Base-by-base conservation (phyloP, 2,329 filamentous ascomycete genomes). In the Aureobasidium uvarum region DNA sequence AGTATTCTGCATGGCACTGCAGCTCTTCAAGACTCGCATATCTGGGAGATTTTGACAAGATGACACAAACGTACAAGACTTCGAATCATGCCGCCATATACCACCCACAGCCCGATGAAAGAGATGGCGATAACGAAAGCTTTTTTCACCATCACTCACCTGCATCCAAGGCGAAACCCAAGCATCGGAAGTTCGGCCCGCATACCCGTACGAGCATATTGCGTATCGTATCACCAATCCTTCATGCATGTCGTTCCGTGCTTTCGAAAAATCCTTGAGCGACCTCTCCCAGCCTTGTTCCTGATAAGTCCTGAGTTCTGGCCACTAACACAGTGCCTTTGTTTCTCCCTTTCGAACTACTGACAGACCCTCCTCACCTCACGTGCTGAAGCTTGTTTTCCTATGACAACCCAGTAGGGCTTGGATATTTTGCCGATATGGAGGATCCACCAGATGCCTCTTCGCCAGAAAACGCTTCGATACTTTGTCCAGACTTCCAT, bases 401-500 rank as follows among this genome's bases (percentile, higher is more conserved):
- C 33, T 25, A 2, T 5, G 1, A 11, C 20, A 14, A 25, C 10
- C 20, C 4, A 25, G 43, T 46, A 46, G 23, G 43, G 33, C 10
- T 13, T 13, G 33, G 10, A 36, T 36, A 36, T 36, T 36, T 5
- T 4, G 1, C 4, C 38, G 14, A 13, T 36, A 62, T 62, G 58
- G n/a, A 64, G 45, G 6, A 58, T n/a, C 62, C 62, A 28, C 52
- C 62, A 20, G 28, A n/a, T 6, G 62, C 54, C 16, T 65, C 62
- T 6, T 65, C 62, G 23, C 41, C 62, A 5, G 52, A 66, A 14
- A 50, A 51, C 5, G 48, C 56, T 36, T 46, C 39, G 1, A 50
- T 43, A 5, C 71, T 80, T 1, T 75, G 76, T 5, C 66, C 68
- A 7, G 74, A 78, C 67, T 80, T 81, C 58, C 68, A 74, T 54